A percentile compares a stretch with the other conserved stretches of the same genome.
Conservation (phyloP, 2,329 filamentous ascomycete species). For the Curvularia sp. region DNA sequence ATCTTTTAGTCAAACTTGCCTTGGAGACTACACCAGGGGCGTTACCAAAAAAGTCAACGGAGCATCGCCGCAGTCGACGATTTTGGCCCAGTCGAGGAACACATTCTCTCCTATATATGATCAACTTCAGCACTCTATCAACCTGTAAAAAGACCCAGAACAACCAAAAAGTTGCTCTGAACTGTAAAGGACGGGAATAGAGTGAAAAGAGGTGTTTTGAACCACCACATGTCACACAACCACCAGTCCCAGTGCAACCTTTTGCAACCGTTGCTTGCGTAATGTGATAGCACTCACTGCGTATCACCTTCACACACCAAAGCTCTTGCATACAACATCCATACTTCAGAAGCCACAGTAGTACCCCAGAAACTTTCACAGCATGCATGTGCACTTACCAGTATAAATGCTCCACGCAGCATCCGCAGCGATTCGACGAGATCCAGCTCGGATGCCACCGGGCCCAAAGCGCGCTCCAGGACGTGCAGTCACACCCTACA, state of each 20-base stretch:
- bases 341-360: neutral
- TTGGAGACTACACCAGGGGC: neutral
- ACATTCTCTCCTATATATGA: constrained; percentile 48
- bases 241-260: neutral
- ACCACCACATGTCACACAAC: neutral
- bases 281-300: constrained; percentile 1
- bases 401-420: constrained; percentile 58
- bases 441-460: constrained; percentile 59
- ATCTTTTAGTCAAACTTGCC: neutral
- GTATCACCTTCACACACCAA: neutral
- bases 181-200: neutral
- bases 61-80: constrained; percentile 64
- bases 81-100: constrained; percentile 58
- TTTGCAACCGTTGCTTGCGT: neutral
- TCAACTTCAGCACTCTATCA: neutral
- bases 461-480: constrained; percentile 63
- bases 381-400: constrained; percentile 41
- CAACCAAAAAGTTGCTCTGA: neutral
- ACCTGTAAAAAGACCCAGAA: neutral
- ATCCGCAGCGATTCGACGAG: constrained; percentile 54
- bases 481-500: constrained; percentile 58
- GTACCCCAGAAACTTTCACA: neutral
- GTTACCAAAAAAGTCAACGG: constrained; percentile 58
- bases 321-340: neutral
- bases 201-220: neutral